These are phyloP conservation scores for Trichoderma sp. DNA, from an alignment of 2,329 filamentous ascomycete genomes.

Conservation along the genomic window DNA sequence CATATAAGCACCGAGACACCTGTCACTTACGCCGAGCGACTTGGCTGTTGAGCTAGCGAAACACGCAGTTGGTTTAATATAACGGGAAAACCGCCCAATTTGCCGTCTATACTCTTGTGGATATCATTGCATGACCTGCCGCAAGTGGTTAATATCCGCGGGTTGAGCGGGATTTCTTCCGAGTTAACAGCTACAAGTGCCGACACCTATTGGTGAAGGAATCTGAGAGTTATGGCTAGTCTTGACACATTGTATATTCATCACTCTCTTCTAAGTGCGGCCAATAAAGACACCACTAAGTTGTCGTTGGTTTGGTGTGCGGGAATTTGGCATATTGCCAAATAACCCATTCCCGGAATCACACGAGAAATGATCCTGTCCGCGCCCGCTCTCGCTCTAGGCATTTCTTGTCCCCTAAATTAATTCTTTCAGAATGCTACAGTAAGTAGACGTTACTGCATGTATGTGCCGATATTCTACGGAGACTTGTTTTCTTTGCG, in stretches of 20 bases:
- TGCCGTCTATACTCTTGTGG: not conserved
- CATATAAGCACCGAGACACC: not conserved
- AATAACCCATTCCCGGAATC: not conserved
- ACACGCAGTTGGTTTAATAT: not conserved
- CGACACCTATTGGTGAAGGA: not conserved
- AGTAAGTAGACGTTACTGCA: not conserved
- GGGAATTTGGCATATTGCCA: not conserved
- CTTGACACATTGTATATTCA: not conserved
- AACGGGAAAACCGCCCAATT: not conserved
- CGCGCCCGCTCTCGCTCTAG: not conserved
- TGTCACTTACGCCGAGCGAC: not conserved
- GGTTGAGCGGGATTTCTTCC: not conserved
- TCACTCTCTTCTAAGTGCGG: not conserved
- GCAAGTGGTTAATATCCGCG: not conserved
- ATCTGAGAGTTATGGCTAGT: accelerated
- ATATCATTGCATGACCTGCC: not conserved
- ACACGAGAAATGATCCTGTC: not conserved
- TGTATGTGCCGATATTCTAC: not conserved
- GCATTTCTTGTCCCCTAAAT: not conserved
- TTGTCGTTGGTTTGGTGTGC: not conserved
- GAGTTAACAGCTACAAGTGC: not conserved
- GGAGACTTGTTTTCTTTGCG: not conserved
- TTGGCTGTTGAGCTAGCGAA: not conserved
- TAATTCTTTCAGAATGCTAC: not conserved
- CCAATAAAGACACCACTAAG: not conserved